A percentile compares a stretch with the other conserved stretches of the same genome.
These are phyloP conservation scores for Astrephomene gubernaculifera DNA, from an alignment of 139 green algal species.

Conservation along the genomic window DNA sequence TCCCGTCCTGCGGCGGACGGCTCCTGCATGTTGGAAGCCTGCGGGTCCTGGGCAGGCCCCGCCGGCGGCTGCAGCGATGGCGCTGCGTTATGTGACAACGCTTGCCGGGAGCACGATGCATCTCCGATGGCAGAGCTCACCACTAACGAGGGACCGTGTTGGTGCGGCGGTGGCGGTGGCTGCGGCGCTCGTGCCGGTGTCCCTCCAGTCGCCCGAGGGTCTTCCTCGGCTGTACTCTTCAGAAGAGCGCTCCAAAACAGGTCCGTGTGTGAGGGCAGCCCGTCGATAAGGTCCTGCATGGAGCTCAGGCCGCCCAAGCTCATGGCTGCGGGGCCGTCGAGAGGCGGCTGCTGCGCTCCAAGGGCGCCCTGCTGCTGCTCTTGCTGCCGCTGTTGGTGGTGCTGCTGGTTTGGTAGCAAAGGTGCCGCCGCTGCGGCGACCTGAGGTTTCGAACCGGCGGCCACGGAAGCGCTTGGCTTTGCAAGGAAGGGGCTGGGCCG, in stretches of 20 bases:
- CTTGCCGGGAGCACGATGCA: too few species aligned
- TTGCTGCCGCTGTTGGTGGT: background rate
- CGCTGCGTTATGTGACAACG: too few species aligned
- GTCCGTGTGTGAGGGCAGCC: constrained; percentile 11
- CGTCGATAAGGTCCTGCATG: constrained; percentile 43
- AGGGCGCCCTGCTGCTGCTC: background rate
- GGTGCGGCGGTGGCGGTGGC: background rate
- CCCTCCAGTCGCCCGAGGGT: background rate
- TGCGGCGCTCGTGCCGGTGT: background rate
- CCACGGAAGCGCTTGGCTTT: background rate
- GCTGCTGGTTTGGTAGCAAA: background rate
- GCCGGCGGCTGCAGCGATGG: background rate
- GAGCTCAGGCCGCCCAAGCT: constrained; percentile 29
- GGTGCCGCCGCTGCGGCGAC: background rate
- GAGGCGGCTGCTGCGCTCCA: background rate
- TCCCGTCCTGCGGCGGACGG: background rate
- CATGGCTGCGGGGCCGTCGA: background rate
- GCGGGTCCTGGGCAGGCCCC: background rate
- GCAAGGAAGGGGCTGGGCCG: constrained; percentile 6
- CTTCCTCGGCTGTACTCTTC: background rate
- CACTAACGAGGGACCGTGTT: too few species aligned
- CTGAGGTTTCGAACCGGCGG: too few species aligned
- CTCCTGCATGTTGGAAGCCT: background rate
- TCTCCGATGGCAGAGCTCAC: too few species aligned
- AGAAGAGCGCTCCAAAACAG: constrained; percentile 17